phyloP scores from a whole-genome alignment of 805 yeast species.

The Teunomyces kruisii region DNA sequence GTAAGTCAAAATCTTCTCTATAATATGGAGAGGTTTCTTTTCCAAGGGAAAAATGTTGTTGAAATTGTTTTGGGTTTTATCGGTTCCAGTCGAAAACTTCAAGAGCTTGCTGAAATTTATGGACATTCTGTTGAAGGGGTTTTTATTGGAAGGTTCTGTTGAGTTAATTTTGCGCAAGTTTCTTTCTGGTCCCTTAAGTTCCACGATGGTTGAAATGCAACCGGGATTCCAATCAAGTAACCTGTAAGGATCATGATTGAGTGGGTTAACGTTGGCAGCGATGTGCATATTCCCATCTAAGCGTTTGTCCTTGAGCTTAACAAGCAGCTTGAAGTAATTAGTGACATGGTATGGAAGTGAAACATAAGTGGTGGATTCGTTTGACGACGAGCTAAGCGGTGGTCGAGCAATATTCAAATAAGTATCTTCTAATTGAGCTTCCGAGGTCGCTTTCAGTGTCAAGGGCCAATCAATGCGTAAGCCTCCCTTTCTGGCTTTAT shows the following conservation, averaged over 20 bases:
- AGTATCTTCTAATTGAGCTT: slow-evolving; percentile 15
- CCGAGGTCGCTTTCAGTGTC: slow-evolving; percentile 3
- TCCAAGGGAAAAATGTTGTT: neutral
- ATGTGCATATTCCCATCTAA: slow-evolving; percentile 45
- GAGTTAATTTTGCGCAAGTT: neutral
- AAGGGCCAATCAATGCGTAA: slow-evolving; percentile 9
- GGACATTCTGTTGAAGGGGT: slow-evolving; percentile 33
- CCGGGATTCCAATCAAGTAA: slow-evolving; percentile 57
- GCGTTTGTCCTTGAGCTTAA: slow-evolving; percentile 34
- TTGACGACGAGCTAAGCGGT: slow-evolving; percentile 24
- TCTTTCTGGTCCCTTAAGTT: slow-evolving; percentile 5
- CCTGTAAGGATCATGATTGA: slow-evolving; percentile 52
- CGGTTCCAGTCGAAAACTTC: slow-evolving; percentile 8
- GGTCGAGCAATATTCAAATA: slow-evolving; percentile 42
- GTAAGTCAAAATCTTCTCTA: slow-evolving; percentile 9
- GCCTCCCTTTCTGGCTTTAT: slow-evolving; percentile 8
- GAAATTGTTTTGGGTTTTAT: slow-evolving; percentile 4
- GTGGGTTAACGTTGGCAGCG: slow-evolving; percentile 55
- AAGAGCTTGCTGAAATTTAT: slow-evolving; percentile 30
- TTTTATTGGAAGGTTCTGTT: slow-evolving; percentile 1
- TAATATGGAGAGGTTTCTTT: neutral
- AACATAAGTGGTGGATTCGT: slow-evolving; percentile 53
- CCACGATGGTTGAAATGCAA: slow-evolving; percentile 31
- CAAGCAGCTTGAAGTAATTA: slow-evolving; percentile 35
- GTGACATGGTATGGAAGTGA: slow-evolving; percentile 52